A percentile compares a stretch with the other conserved stretches of the same genome.
These are phyloP conservation scores for Moelleriella libera DNA, from an alignment of 2,329 filamentous ascomycete genomes.

Conservation along the genomic window DNA sequence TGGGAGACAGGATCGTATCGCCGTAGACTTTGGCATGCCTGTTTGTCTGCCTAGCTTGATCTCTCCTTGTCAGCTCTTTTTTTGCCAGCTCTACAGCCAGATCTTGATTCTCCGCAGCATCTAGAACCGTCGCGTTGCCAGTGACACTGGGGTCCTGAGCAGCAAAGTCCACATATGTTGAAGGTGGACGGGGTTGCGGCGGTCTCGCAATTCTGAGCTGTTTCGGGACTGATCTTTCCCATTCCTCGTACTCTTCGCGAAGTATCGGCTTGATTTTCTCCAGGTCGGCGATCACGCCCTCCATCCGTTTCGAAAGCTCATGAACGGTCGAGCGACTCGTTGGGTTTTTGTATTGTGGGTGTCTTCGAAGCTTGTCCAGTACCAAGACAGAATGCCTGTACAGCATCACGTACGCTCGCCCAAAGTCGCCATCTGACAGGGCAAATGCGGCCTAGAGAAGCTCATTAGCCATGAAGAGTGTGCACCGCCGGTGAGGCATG, in stretches of 20 bases:
- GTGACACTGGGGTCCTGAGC: constrained; percentile 47
- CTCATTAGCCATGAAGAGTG: background rate
- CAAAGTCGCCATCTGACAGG: constrained; percentile 69
- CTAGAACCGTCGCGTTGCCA: constrained; percentile 44
- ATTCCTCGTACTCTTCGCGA: constrained; percentile 54
- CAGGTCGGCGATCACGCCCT: constrained; percentile 51
- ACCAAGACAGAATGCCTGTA: constrained; percentile 82
- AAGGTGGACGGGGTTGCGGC: constrained; percentile 7
- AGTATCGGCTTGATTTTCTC: constrained; percentile 72
- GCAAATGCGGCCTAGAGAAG: constrained; percentile 64
- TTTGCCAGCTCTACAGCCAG: constrained; percentile 65
- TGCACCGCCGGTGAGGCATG: background rate
- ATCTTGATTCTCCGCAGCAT: constrained; percentile 57
- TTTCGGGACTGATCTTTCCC: constrained; percentile 39
- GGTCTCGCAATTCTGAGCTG: constrained; percentile 10
- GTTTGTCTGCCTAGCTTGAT: constrained; percentile 42
- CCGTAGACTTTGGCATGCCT: constrained; percentile 26
- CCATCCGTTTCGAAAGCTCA: constrained; percentile 32
- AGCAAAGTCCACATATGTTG: constrained; percentile 31
- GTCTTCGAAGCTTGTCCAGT: constrained; percentile 56
- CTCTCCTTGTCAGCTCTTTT: constrained; percentile 54
- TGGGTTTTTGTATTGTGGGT: constrained; percentile 59
- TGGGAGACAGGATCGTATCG: constrained; percentile 1
- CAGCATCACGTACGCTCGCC: constrained; percentile 82
- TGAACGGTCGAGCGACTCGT: constrained; percentile 50